Conservation (phyloP, 2,329 filamentous ascomycete species). For the Aspergillus transmontanensis region DNA sequence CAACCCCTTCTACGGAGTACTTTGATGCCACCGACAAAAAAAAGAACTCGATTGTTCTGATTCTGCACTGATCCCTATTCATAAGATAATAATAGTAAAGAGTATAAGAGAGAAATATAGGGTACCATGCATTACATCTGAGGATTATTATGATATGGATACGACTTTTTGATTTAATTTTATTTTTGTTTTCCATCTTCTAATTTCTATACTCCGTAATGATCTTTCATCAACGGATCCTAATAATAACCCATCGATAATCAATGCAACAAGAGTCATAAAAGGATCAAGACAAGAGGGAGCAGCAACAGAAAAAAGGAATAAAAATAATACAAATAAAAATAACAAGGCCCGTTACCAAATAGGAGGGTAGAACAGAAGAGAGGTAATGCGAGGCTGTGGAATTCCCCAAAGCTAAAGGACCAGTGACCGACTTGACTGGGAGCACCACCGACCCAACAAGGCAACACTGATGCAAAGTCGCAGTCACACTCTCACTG, state of each 20-base stretch:
- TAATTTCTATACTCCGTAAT: neutral
- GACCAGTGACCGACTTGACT: slow-evolving; percentile 3
- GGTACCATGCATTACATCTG: neutral
- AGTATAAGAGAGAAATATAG: neutral
- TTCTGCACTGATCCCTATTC: neutral
- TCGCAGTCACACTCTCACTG: slow-evolving; percentile 13
- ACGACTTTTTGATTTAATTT: neutral
- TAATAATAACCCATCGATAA: slow-evolving; percentile 5
- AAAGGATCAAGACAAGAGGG: neutral
- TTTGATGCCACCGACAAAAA: neutral
- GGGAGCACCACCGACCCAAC: neutral
- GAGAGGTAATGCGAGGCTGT: slow-evolving; percentile 2
- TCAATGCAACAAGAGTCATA: neutral
- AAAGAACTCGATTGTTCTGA: neutral
- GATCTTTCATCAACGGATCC: neutral
- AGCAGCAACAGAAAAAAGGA: neutral
- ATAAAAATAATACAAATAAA: neutral
- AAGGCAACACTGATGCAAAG: slow-evolving; percentile 15
- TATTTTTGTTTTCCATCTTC: neutral
- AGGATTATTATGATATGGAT: neutral
- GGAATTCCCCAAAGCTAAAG: slow-evolving; percentile 3
- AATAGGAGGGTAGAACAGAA: slow-evolving; percentile 1
- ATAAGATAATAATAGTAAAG: neutral
- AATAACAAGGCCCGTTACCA: slow-evolving; percentile 1
- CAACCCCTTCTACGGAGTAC: neutral